phyloP scores from a whole-genome alignment of 768 basidiomycete genomes.

The Cubamyces lactineus region DNA sequence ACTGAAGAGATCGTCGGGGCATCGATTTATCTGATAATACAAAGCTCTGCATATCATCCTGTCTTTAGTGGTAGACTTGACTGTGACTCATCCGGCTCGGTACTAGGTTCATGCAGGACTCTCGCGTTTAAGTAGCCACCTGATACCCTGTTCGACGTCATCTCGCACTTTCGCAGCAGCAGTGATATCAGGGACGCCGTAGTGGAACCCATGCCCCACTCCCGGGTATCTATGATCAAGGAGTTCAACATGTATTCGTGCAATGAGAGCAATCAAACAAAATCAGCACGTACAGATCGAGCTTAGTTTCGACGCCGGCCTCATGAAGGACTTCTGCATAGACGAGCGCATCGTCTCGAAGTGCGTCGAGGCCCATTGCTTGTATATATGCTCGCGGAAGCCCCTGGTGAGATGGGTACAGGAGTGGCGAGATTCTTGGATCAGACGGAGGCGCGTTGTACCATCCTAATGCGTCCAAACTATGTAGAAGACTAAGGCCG shows the following conservation, averaged over 20 bases:
- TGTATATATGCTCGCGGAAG: slow-evolving; percentile 33
- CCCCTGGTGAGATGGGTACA: slow-evolving; percentile 14
- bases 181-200: slow-evolving; percentile 15
- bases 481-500: no score
- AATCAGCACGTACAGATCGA: slow-evolving; percentile 27
- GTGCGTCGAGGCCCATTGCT: slow-evolving; percentile 29
- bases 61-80: no score
- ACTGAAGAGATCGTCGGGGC: no score
- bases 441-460: neutral
- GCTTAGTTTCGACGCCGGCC: slow-evolving; percentile 27
- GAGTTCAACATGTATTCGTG: neutral
- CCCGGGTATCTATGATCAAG: slow-evolving; percentile 30
- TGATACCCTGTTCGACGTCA: slow-evolving; percentile 25
- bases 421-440: slow-evolving; percentile 1
- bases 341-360: slow-evolving; percentile 35
- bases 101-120: no score
- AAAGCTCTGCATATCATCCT: no score
- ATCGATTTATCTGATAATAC: no score
- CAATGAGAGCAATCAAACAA: neutral
- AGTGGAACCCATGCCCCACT: slow-evolving; percentile 28
- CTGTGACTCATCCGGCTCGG: no score
- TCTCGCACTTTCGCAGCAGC: slow-evolving; percentile 16
- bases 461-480: neutral
- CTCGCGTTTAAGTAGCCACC: slow-evolving; percentile 25
- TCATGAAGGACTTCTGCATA: slow-evolving; percentile 33